phyloP scores from a whole-genome alignment of 768 basidiomycete species.

The Russula griseocarnosa region DNA sequence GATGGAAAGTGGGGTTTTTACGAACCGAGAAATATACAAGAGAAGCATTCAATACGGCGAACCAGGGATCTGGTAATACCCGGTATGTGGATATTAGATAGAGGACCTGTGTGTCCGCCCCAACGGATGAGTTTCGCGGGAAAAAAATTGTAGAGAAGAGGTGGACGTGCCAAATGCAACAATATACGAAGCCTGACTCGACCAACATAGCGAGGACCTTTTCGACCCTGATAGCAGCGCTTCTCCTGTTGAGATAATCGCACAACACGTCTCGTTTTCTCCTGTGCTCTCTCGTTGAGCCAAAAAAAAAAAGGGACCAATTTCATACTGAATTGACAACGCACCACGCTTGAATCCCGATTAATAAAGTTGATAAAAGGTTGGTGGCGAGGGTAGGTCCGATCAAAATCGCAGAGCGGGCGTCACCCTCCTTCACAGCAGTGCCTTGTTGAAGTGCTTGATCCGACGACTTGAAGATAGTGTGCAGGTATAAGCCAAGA shows the following conservation, averaged over 20 bases:
- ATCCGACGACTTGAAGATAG: background rate
- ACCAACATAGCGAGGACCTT: slow-evolving; percentile 14
- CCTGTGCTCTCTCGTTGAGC: slow-evolving; percentile 4
- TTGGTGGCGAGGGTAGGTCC: slow-evolving; percentile 18
- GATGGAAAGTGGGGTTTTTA: background rate
- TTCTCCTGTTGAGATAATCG: background rate
- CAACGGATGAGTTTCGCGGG: background rate
- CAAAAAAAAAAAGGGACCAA: background rate
- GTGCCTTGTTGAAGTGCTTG: background rate
- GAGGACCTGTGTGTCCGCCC: background rate
- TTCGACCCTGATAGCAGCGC: slow-evolving; percentile 5
- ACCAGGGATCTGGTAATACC: slow-evolving; percentile 12
- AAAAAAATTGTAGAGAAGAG: background rate
- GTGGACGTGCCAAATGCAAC: slow-evolving; percentile 10
- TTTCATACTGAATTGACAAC: background rate
- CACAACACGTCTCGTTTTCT: slow-evolving; percentile 4
- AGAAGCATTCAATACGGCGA: slow-evolving; percentile 14
- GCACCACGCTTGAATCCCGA: slow-evolving; percentile 18
- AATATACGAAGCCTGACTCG: slow-evolving; percentile 21
- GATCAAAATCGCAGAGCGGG: slow-evolving; percentile 10
- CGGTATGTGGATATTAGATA: slow-evolving; percentile 14
- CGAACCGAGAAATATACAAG: slow-evolving; percentile 17
- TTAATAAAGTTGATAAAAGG: slow-evolving; percentile 14
- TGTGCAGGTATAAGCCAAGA: slow-evolving; percentile 7
- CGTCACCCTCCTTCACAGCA: background rate